These are phyloP conservation scores for Ophiostoma piceae DNA, from an alignment of 2,329 filamentous ascomycete genomes.

Conservation along the genomic window DNA sequence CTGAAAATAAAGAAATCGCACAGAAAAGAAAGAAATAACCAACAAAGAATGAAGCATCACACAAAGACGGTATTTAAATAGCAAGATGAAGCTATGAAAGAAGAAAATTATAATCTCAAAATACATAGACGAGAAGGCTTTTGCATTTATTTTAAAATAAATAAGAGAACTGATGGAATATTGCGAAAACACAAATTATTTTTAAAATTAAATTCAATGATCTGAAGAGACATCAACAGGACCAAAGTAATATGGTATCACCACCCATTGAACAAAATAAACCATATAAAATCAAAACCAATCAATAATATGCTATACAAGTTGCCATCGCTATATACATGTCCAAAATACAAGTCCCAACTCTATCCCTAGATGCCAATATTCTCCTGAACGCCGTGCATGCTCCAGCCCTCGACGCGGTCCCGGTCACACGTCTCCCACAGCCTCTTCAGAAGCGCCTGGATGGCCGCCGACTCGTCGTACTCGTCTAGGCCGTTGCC, in stretches of 20 bases:
- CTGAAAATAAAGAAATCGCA: too few species aligned
- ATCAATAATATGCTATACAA: background rate
- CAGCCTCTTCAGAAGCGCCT: slow-evolving; percentile 52
- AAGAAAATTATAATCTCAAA: too few species aligned
- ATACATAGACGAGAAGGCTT: too few species aligned
- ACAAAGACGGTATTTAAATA: too few species aligned
- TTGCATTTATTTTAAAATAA: too few species aligned
- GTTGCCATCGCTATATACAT: background rate
- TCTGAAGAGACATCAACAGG: background rate
- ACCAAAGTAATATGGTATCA: background rate
- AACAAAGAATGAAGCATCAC: too few species aligned
- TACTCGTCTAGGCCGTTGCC: slow-evolving; percentile 20
- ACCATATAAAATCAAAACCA: background rate
- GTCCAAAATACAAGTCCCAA: background rate
- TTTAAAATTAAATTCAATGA: background rate
- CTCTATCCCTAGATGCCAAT: slow-evolving; percentile 10
- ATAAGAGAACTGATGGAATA: too few species aligned
- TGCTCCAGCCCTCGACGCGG: slow-evolving; percentile 64
- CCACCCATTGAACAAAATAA: background rate
- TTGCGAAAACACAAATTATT: too few species aligned
- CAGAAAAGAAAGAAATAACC: background rate
- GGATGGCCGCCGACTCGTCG: slow-evolving; percentile 47
- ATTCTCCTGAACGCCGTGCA: slow-evolving; percentile 37
- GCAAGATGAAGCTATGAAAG: too few species aligned
- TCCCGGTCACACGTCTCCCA: slow-evolving; percentile 62